These are phyloP conservation scores for Vitellaria paradoxa DNA, from an alignment of 179 eudicot genomes.

Conservation along the genomic window DNA sequence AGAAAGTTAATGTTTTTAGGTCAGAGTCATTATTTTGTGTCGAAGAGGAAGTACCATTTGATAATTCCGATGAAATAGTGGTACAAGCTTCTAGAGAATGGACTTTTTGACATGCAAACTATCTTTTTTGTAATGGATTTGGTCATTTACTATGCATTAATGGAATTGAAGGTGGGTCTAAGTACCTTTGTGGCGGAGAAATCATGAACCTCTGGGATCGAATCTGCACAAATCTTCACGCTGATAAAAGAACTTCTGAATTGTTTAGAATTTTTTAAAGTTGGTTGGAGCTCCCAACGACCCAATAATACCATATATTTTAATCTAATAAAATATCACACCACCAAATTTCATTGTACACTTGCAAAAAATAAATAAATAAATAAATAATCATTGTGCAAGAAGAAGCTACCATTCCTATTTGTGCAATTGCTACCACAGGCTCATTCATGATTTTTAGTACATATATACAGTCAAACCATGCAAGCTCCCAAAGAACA, in stretches of 20 bases:
- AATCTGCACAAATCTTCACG: conserved; percentile 64
- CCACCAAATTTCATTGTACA: no score
- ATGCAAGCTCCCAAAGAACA: neutral
- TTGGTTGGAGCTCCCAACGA: no score
- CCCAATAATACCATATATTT: neutral
- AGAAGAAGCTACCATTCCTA: neutral
- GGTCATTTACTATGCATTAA: conserved; percentile 82
- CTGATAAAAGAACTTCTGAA: conserved; percentile 37
- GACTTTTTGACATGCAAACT: conserved; percentile 46
- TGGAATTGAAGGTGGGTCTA: conserved; percentile 68
- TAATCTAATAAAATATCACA: no score
- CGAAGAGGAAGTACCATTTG: conserved; percentile 72
- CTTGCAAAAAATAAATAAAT: no score
- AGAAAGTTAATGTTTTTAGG: conserved; percentile 37
- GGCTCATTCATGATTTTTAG: no score
- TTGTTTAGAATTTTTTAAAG: neutral
- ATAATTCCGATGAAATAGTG: conserved; percentile 65
- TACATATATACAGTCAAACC: neutral
- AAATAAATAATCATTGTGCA: no score
- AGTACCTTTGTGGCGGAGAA: conserved; percentile 46
- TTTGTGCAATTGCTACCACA: neutral
- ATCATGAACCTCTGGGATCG: conserved; percentile 88
- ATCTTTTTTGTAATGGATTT: conserved; percentile 73
- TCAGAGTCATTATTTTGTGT: conserved; percentile 84
- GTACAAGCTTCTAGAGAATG: conserved; percentile 49